phyloP scores from a whole-genome alignment of 352 stramenopile species.

The Globisporangium alternatum region DNA sequence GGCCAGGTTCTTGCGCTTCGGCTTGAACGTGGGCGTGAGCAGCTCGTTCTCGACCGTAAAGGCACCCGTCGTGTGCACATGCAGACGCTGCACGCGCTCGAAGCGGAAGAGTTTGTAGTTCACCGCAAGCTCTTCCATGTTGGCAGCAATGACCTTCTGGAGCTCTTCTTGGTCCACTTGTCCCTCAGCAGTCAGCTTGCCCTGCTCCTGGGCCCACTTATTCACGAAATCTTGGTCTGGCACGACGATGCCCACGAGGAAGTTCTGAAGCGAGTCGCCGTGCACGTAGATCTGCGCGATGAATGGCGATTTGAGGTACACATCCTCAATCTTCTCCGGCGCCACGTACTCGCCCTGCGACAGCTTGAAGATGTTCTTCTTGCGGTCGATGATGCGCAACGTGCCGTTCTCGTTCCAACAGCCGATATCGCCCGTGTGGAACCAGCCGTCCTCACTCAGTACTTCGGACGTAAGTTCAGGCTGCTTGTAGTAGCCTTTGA shows the following conservation, averaged over 20 bases:
- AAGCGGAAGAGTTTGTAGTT: constrained; percentile 85
- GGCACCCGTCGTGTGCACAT: constrained; percentile 73
- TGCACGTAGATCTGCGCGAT: constrained; percentile 8
- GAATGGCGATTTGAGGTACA: constrained; percentile 31
- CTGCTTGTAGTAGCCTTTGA: constrained; percentile 9
- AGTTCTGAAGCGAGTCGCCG: constrained; percentile 8
- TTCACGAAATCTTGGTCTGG: background rate
- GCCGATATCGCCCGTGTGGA: constrained; percentile 92
- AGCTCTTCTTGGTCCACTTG: background rate
- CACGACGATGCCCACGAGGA: background rate
- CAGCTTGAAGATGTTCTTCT: constrained; percentile 93
- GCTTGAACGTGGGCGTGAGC: constrained; percentile 95
- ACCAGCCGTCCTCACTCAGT: constrained; percentile 47
- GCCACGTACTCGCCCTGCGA: constrained; percentile 94
- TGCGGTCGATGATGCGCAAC: constrained; percentile 83
- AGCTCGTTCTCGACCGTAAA: constrained; percentile 91
- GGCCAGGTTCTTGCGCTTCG: constrained; percentile 86
- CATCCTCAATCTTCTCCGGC: constrained; percentile 93
- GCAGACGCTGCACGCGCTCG: constrained; percentile 88
- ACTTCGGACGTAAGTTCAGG: background rate
- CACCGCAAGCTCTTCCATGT: constrained; percentile 43
- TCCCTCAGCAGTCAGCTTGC: background rate
- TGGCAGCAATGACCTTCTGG: constrained; percentile 6
- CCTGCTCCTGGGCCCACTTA: constrained; percentile 21
- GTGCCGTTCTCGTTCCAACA: constrained; percentile 90